A percentile compares a stretch with the other conserved stretches of the same genome.
Conservation (phyloP, 345 rosid genomes). For the Syzygium oleosum region DNA sequence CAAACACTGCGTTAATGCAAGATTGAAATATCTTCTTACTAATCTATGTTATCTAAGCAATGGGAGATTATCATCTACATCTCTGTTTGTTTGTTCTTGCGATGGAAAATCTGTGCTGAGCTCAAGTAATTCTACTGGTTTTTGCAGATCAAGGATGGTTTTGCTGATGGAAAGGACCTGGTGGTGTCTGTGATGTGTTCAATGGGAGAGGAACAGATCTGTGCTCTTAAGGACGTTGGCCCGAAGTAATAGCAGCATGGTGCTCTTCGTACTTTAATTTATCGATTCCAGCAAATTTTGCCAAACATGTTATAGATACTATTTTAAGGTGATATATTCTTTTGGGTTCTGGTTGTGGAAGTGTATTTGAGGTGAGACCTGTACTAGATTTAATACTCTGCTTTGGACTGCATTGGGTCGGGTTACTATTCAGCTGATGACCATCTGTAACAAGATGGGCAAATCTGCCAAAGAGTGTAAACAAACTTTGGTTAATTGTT, state of each 20-base stretch:
- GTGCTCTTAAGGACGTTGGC: conserved; percentile 44
- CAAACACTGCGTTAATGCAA: background rate
- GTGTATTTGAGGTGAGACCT: conserved; percentile 1
- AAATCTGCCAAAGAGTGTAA: background rate
- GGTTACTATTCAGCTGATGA: background rate
- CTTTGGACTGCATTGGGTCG: background rate
- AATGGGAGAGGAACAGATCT: conserved; percentile 52
- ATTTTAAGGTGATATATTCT: background rate
- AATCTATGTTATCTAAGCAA: background rate
- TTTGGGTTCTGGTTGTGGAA: background rate
- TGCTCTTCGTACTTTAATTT: background rate
- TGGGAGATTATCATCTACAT: background rate
- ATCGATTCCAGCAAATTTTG: background rate
- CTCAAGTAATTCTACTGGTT: background rate
- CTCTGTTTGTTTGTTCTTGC: background rate
- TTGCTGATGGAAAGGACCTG: conserved; percentile 38
- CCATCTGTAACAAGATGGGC: background rate
- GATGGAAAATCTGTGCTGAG: background rate
- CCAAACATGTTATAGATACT: background rate
- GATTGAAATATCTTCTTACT: background rate
- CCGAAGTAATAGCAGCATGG: conserved; percentile 11
- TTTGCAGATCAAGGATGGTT: conserved; percentile 36
- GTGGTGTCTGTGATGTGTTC: conserved; percentile 41
- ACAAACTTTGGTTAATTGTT: background rate
- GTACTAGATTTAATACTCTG: background rate